Evolutionary conservation across 352 stramenopile species (phyloP).

Genomic region (Phytopythium boreale): DNA sequence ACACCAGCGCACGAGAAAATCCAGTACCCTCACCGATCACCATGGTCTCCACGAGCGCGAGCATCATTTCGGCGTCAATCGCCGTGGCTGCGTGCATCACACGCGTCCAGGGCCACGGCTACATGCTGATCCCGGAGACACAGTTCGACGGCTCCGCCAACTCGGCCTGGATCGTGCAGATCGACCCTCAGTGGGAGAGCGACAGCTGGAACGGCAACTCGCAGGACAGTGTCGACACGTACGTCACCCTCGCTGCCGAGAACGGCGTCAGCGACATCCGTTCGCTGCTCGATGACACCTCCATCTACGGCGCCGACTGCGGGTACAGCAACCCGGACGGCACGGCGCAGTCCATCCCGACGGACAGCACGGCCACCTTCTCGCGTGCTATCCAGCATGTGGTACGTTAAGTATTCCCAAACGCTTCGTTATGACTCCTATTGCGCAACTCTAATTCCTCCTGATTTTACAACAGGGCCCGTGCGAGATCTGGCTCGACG

Average conservation of each 20-base stretch:
- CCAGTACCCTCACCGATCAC: neutral
- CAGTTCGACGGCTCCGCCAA: constrained; percentile 19
- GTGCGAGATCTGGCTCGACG: too few relatives aligned
- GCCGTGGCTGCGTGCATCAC: constrained; percentile 10
- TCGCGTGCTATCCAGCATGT: too few relatives aligned
- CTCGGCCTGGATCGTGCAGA: constrained; percentile 21
- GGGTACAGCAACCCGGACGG: constrained; percentile 17
- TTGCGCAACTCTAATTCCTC: too few relatives aligned
- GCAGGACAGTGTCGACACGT: constrained; percentile 5
- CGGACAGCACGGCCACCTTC: constrained; percentile 17
- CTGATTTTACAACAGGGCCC: constrained; percentile 18
- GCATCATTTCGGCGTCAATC: constrained; percentile 4
- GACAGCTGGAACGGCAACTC: constrained; percentile 17
- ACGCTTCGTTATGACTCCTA: too few relatives aligned
- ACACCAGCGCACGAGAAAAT: neutral
- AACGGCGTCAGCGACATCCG: constrained; percentile 17
- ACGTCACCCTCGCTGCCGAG: constrained; percentile 10
- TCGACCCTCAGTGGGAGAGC: constrained; percentile 14
- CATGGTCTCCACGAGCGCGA: neutral
- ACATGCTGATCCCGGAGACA: constrained; percentile 21
- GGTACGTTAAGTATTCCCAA: neutral
- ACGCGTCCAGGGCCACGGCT: constrained; percentile 15
- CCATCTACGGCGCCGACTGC: constrained; percentile 16
- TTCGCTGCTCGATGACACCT: constrained; percentile 20
- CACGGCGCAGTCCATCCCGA: constrained; percentile 15